Evolutionary conservation across 306 rosid genomes (phyloP).

Genomic region (Sechiopsis laciniata): DNA sequence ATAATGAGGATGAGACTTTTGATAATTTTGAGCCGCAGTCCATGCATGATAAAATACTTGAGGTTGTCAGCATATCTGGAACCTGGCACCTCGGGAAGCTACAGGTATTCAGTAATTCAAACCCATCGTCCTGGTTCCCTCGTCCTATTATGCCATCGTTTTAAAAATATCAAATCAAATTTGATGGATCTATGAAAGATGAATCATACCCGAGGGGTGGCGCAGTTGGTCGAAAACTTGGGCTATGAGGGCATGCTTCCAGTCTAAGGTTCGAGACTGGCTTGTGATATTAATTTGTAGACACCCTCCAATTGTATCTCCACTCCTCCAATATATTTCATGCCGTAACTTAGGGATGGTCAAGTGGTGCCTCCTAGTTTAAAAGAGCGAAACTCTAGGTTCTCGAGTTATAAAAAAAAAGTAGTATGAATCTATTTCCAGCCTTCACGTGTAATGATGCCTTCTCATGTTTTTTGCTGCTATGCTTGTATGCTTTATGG

Average conservation of each 20-base stretch:
- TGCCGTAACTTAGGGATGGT: too few species aligned
- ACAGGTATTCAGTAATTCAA: constrained; percentile 50
- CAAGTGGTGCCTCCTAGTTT: too few species aligned
- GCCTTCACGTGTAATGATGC: not conserved
- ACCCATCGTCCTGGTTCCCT: not conserved
- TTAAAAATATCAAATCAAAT: not conserved
- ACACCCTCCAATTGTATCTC: too few species aligned
- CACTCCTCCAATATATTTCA: too few species aligned
- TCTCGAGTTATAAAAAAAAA: too few species aligned
- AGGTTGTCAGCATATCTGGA: constrained; percentile 97
- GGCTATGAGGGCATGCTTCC: too few species aligned
- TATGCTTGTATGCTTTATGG: not conserved
- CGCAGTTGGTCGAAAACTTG: too few species aligned
- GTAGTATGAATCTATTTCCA: constrained; percentile 4
- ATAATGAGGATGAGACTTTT: constrained; percentile 84
- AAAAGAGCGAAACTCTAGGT: too few species aligned
- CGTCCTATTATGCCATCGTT: not conserved
- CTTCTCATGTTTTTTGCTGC: not conserved
- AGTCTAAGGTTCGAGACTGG: too few species aligned
- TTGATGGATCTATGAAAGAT: not conserved
- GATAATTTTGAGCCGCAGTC: constrained; percentile 95
- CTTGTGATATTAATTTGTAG: too few species aligned
- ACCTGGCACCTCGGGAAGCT: constrained; percentile 99
- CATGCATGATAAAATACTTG: constrained; percentile 97
- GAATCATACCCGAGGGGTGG: too few species aligned